Evolutionary conservation across 2,329 filamentous ascomycete species (phyloP).

Genomic region (Pseudogymnoascus sp.): DNA sequence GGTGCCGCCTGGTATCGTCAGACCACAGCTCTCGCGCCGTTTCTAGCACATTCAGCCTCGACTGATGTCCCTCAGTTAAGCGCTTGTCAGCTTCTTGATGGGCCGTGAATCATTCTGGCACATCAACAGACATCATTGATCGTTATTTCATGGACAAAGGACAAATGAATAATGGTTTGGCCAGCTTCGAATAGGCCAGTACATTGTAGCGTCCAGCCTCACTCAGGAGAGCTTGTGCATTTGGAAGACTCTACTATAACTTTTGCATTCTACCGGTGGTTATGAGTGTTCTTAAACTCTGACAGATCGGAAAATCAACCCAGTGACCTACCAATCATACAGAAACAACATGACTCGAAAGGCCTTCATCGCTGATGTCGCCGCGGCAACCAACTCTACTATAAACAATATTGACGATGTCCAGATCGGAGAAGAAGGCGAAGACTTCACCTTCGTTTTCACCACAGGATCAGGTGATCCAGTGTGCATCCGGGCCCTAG

Average conservation of each 20-base stretch:
- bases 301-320: background rate
- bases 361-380: conserved; percentile 53
- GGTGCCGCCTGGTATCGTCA: background rate
- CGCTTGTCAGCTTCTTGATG: background rate
- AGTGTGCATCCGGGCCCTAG: conserved; percentile 22
- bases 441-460: conserved; percentile 59
- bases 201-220: background rate
- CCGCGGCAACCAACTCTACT: conserved; percentile 31
- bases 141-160: background rate
- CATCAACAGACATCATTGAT: background rate
- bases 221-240: background rate
- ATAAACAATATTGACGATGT: conserved; percentile 47
- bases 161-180: background rate
- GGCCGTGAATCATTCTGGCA: background rate
- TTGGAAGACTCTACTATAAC: background rate
- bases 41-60: background rate
- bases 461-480: conserved; percentile 23
- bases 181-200: background rate
- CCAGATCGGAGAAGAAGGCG: conserved; percentile 58
- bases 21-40: background rate
- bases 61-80: background rate
- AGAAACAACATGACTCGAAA: conserved; percentile 51
- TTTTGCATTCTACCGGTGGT: background rate
- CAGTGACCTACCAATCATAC: background rate
- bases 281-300: background rate